Conservation (phyloP, 495 filamentous ascomycete species). For the Tuber brumale region DNA sequence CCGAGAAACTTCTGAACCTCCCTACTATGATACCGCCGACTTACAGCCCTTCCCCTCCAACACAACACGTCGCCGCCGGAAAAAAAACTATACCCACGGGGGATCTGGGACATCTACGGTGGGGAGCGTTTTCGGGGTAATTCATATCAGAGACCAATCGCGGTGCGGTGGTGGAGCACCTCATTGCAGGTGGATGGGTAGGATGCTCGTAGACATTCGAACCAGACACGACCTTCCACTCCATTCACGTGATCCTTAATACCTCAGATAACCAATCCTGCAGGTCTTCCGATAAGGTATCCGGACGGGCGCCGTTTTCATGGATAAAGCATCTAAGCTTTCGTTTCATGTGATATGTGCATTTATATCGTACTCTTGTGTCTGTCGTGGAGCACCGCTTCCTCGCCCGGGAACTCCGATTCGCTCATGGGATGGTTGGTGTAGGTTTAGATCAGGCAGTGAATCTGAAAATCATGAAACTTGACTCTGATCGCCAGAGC, state of each 20-base stretch:
- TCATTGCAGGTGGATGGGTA: background rate
- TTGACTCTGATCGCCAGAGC: background rate
- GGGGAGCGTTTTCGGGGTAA: no score
- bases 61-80: no score
- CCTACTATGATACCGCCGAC: no score
- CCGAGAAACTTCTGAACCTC: no score
- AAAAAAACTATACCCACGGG: no score
- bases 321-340: background rate
- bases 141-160: no score
- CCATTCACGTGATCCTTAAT: background rate
- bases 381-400: background rate
- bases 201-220: background rate
- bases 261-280: background rate
- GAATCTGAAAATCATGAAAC: background rate
- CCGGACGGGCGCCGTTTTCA: background rate
- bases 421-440: background rate
- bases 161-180: no score
- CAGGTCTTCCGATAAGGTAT: background rate
- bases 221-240: background rate
- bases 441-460: background rate
- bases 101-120: no score
- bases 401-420: background rate
- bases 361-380: background rate
- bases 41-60: no score
- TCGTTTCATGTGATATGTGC: background rate